phyloP scores from a whole-genome alignment of 148 eudicot species.

The Euryodendron excelsum region DNA sequence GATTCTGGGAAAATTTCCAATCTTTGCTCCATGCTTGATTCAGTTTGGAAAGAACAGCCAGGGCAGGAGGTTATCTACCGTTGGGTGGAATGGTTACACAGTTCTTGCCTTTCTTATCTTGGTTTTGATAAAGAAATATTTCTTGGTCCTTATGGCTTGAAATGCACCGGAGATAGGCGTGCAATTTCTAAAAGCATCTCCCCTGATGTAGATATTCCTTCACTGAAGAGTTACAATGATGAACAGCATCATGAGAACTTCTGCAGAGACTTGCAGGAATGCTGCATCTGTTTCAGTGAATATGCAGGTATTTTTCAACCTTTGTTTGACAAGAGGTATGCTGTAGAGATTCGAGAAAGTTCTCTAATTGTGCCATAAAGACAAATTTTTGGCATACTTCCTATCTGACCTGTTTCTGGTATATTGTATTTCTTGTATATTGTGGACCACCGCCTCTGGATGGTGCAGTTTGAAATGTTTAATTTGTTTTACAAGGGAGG shows the following conservation, averaged over 20 bases:
- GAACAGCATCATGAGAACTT: constrained; percentile 62
- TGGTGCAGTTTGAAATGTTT: not conserved
- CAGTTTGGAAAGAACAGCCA: constrained; percentile 74
- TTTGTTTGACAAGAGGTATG: not conserved
- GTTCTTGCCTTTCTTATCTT: constrained; percentile 60
- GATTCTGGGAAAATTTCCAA: constrained; percentile 52
- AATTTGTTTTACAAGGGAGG: not conserved
- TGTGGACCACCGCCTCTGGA: not conserved
- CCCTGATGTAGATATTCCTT: constrained; percentile 81
- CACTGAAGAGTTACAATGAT: constrained; percentile 67
- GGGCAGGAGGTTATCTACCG: constrained; percentile 79
- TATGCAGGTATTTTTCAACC: constrained; percentile 58
- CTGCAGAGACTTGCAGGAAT: constrained; percentile 61
- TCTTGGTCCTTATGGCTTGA: constrained; percentile 72
- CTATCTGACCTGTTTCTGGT: not conserved
- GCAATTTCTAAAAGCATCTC: constrained; percentile 78
- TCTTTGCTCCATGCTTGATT: constrained; percentile 73
- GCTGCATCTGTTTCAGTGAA: constrained; percentile 85
- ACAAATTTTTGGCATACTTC: not conserved
- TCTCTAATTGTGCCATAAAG: not conserved
- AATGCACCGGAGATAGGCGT: constrained; percentile 57
- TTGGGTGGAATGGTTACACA: constrained; percentile 86
- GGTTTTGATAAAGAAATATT: constrained; percentile 62
- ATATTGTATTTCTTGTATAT: not conserved
- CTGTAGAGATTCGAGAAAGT: not conserved